phyloP scores from a whole-genome alignment of 495 filamentous ascomycete species.

The Penicillium herquei region DNA sequence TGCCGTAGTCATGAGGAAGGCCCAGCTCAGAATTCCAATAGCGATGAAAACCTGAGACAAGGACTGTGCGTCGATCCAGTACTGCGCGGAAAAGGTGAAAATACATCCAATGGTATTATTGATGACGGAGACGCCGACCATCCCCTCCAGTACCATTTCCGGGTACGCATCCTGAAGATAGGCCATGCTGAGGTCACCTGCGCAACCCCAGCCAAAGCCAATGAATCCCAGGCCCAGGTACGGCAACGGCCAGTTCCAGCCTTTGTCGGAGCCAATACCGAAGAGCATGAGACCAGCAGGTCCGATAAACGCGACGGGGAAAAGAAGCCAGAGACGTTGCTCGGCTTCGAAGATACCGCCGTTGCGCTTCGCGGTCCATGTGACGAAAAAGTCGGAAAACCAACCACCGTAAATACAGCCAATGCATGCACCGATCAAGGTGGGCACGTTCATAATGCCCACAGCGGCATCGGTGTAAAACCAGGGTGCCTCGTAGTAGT shows the following conservation, averaged over 20 bases:
- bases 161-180: slow-evolving; percentile 34
- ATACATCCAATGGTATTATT: slow-evolving; percentile 37
- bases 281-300: slow-evolving; percentile 34
- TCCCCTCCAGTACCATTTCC: slow-evolving; percentile 34
- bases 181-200: slow-evolving; percentile 33
- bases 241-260: slow-evolving; percentile 22
- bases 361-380: slow-evolving; percentile 30
- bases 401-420: slow-evolving; percentile 38
- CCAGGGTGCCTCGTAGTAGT: slow-evolving; percentile 31
- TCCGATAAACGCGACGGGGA: slow-evolving; percentile 27
- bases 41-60: slow-evolving; percentile 25
- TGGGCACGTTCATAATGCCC: slow-evolving; percentile 36
- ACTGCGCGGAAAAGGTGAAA: slow-evolving; percentile 28
- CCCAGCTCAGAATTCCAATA: slow-evolving; percentile 25
- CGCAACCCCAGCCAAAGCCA: slow-evolving; percentile 37
- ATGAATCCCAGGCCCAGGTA: slow-evolving; percentile 33
- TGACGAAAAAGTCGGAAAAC: slow-evolving; percentile 33
- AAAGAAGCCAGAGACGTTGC: slow-evolving; percentile 34
- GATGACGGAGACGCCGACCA: slow-evolving; percentile 36
- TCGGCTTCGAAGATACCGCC: slow-evolving; percentile 33
- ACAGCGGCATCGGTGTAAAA: slow-evolving; percentile 30
- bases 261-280: slow-evolving; percentile 29
- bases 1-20: slow-evolving; percentile 15
- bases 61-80: slow-evolving; percentile 21
- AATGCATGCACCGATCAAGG: slow-evolving; percentile 30